These are phyloP conservation scores for Petunia hybrid DNA, from an alignment of 305 asterid species.

Conservation along the genomic window DNA sequence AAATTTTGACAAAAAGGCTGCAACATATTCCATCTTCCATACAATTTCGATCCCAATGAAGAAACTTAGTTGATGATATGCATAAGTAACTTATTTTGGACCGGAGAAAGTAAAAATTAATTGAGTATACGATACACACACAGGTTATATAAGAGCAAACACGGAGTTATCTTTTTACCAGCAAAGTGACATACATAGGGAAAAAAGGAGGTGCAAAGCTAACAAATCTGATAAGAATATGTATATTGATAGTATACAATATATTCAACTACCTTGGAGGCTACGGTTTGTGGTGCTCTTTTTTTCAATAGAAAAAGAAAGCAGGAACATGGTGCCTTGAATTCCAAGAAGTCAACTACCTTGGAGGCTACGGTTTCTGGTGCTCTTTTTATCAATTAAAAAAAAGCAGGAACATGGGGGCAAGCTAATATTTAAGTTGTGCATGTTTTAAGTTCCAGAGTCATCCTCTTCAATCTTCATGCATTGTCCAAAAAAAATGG, in stretches of 20 bases:
- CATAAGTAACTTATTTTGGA: neutral
- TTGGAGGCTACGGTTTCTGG: neutral
- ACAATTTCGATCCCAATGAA: neutral
- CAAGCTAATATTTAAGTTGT: conserved; percentile 1
- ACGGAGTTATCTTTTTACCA: too few relatives aligned
- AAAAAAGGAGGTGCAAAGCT: too few relatives aligned
- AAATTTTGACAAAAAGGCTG: too few relatives aligned
- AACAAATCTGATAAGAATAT: too few relatives aligned
- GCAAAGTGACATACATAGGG: too few relatives aligned
- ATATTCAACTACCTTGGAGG: conserved; percentile 3
- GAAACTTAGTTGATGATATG: neutral
- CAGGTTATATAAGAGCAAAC: too few relatives aligned
- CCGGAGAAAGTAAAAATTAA: neutral
- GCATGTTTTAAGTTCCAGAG: neutral
- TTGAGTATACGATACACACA: too few relatives aligned
- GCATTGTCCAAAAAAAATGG: conserved; percentile 37
- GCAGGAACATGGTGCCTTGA: neutral
- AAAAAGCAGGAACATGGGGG: neutral
- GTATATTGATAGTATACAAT: too few relatives aligned
- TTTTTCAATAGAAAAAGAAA: neutral
- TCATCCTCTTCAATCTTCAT: neutral
- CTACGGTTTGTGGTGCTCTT: neutral
- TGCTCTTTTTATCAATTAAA: neutral
- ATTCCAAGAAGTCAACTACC: neutral
- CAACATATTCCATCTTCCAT: too few relatives aligned